Conservation (phyloP, 441 rosid genomes). For the Manihot esculenta region DNA sequence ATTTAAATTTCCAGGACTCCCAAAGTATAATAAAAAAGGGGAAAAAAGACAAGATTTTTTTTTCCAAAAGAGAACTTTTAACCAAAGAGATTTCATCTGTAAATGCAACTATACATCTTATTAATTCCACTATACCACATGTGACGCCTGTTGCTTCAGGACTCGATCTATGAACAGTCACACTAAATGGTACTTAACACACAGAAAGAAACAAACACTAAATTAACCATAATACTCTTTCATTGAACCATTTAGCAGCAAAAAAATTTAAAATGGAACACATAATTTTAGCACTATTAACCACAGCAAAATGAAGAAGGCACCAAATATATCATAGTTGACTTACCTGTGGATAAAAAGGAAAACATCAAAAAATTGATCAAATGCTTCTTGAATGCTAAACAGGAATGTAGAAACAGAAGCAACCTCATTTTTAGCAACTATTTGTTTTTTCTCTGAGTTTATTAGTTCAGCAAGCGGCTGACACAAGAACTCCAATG, state of each 20-base stretch:
- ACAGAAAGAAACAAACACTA: constrained; percentile 7
- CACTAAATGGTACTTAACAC: background rate
- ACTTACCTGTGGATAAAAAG: constrained; percentile 49
- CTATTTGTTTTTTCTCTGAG: constrained; percentile 52
- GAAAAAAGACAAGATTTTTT: background rate
- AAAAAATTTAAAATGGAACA: background rate
- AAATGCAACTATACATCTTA: background rate
- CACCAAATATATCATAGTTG: constrained; percentile 5
- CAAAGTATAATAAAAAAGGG: background rate
- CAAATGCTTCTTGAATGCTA: constrained; percentile 56
- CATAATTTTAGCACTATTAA: background rate
- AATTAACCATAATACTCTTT: background rate
- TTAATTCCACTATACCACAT: background rate
- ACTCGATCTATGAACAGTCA: background rate
- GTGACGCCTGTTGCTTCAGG: background rate
- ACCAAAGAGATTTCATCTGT: background rate
- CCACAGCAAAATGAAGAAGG: constrained; percentile 18
- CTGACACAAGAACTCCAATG: constrained; percentile 75
- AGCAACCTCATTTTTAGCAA: constrained; percentile 45
- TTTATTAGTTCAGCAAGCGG: constrained; percentile 74
- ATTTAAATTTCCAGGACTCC: background rate
- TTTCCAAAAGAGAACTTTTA: background rate
- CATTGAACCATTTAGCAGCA: constrained; percentile 4
- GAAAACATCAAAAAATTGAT: constrained; percentile 53
- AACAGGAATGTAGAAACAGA: constrained; percentile 41